Percentiles rank a stretch among this genome's conserved stretches.
phyloP scores from a whole-genome alignment of 2,329 filamentous ascomycete species.

The Calonectria pseudoturangicola region DNA sequence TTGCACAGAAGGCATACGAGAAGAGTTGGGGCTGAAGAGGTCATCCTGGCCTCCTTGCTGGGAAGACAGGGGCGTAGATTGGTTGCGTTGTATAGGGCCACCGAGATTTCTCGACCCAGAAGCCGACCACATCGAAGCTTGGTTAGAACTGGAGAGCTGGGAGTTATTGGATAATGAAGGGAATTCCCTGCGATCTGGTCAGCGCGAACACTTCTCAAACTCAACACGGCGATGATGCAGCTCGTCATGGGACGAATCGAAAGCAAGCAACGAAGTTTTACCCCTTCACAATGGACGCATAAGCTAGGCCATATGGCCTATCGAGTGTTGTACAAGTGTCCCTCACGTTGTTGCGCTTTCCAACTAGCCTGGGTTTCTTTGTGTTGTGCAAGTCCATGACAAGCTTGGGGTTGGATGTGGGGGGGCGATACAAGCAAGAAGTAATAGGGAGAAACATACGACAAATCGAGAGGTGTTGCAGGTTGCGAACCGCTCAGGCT shows the following conservation, averaged over 20 bases:
- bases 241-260: not conserved
- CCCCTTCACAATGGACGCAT: slow-evolving; percentile 59
- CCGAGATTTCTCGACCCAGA: slow-evolving; percentile 69
- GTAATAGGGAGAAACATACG: slow-evolving; percentile 69
- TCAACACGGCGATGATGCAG: not conserved
- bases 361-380: slow-evolving; percentile 42
- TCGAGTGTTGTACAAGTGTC: slow-evolving; percentile 27
- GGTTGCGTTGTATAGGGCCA: slow-evolving; percentile 70
- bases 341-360: slow-evolving; percentile 38
- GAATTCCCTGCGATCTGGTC: slow-evolving; percentile 74
- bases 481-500: slow-evolving; percentile 79
- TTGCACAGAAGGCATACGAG: slow-evolving; percentile 62
- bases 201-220: not conserved
- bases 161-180: slow-evolving; percentile 79
- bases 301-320: slow-evolving; percentile 44
- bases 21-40: slow-evolving; percentile 65
- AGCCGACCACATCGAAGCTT: slow-evolving; percentile 73
- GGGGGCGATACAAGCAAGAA: slow-evolving; percentile 6
- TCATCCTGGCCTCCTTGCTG: slow-evolving; percentile 72
- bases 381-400: slow-evolving; percentile 34
- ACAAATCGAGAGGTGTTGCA: slow-evolving; percentile 77
- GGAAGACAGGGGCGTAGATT: slow-evolving; percentile 69
- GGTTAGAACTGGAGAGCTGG: slow-evolving; percentile 69
- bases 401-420: not conserved
- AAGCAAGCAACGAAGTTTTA: slow-evolving; percentile 44